Evolutionary conservation across 106 monocot species (phyloP).

Genomic region (Agapanthus africanus): DNA sequence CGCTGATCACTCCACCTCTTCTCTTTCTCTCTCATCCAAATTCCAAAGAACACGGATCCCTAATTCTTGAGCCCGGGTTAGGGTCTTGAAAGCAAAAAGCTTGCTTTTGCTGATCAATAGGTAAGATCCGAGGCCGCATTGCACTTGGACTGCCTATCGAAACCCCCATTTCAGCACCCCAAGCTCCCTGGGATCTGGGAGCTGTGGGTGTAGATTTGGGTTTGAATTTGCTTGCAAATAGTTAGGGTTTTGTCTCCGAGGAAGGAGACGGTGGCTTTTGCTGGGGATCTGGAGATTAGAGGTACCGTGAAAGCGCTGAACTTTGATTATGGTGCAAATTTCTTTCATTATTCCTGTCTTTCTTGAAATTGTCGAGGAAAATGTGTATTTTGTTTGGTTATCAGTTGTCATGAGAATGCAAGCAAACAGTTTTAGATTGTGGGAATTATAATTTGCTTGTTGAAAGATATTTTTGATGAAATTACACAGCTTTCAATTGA

Average conservation of each 20-base stretch:
- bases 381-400: background rate
- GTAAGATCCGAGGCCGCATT: background rate
- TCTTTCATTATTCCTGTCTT: background rate
- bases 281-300: background rate
- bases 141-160: background rate
- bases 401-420: background rate
- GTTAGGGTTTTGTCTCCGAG: background rate
- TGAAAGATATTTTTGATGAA: background rate
- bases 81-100: background rate
- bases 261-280: background rate
- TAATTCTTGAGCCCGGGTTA: background rate
- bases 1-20: background rate
- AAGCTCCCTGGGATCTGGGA: conserved; percentile 9
- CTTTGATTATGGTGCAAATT: background rate
- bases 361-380: background rate
- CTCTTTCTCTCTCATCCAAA: background rate
- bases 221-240: background rate
- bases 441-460: background rate
- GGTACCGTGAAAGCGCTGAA: background rate
- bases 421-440: background rate
- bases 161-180: background rate
- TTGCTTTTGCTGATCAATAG: background rate
- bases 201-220: background rate
- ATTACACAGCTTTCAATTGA: background rate
- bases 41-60: background rate